Base-by-base conservation (phyloP, 768 basidiomycete species). In the Cystofilobasidium bisporidii region DNA sequence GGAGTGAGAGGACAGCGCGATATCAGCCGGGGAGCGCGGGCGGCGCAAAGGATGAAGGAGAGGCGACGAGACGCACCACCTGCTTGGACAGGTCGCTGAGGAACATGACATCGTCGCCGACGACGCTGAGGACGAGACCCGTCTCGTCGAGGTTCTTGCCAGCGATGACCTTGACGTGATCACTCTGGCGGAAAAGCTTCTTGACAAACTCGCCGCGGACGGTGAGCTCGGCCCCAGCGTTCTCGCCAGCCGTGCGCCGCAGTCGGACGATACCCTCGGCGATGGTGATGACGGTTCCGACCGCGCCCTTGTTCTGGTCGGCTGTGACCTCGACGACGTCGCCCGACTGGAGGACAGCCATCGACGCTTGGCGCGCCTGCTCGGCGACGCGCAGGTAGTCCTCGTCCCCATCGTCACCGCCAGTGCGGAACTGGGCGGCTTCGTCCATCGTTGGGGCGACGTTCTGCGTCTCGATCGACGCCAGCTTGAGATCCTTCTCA, bases 241-340 rank as follows among this genome's bases (percentile, higher is more conserved):
- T 82, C 67, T 96, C 93, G 24, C 73, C 75, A 6, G 87, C 87
- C 32, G 85, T 79, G 2, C 88, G 88, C 40, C 84, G 84, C 69
- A 99, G 84, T 2, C 87, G 85, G 40, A 98, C 89, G 17, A 91
- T 83, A 69, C 97, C 92, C 70, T 86, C 84, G 38, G 83, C 81
- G 71, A 98, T 88, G 64, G 89, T 86, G 69, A 93, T 89, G 32
- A 99, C 90, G 14, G 88, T 83, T 77, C 96, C 96, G 70, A 91
- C 86, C 14, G 96, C 83, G 70, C 96, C 96, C 10, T 88, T 82
- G 75, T 97, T 92, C 77, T 97, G 92, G 53, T 96, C 96, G 76
- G 96, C 92, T 72, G 92, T 92, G 20, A 98, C 91, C 75, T 99
- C 94, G 56, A 99, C 86, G 72, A 91, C 89, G 78, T 99, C 96